These are phyloP conservation scores for Mortierella hygrophila DNA, from an alignment of 192 early-diverging fungal species.

Conservation along the genomic window DNA sequence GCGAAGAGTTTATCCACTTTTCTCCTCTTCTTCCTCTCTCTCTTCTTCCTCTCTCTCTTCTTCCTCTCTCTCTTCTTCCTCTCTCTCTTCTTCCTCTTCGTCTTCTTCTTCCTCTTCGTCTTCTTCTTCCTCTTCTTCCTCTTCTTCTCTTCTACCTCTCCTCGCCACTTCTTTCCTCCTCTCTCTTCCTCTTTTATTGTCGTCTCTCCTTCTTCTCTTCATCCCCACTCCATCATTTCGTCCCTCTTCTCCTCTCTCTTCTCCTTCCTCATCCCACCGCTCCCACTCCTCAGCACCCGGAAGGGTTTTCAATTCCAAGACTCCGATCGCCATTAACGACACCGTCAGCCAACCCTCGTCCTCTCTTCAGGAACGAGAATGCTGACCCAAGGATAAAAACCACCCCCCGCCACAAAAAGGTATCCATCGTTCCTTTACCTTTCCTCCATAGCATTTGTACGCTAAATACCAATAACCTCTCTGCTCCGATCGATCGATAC, in stretches of 20 bases:
- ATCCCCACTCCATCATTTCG: neutral
- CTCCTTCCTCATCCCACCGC: neutral
- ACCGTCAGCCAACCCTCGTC: neutral
- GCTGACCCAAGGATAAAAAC: neutral
- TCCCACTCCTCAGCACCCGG: neutral
- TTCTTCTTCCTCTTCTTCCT: neutral
- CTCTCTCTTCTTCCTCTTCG: too few relatives aligned
- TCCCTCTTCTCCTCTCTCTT: neutral
- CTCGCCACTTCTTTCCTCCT: too few relatives aligned
- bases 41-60: neutral
- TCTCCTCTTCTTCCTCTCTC: neutral
- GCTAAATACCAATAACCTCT: neutral
- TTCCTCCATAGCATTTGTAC: neutral
- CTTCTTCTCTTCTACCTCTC: too few relatives aligned
- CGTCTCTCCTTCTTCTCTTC: neutral
- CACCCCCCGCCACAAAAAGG: neutral
- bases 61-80: too few relatives aligned
- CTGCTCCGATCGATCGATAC: neutral
- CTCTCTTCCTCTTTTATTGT: too few relatives aligned
- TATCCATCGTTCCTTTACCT: neutral
- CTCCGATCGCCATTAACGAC: neutral
- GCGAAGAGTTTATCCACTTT: neutral
- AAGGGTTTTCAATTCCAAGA: neutral
- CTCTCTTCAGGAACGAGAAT: slow-evolving; percentile 1
- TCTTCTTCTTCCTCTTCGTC: neutral